Base-by-base conservation (phyloP, 345 rosid genomes). In the sweet orange (Citrus sinensis) region DNA sequence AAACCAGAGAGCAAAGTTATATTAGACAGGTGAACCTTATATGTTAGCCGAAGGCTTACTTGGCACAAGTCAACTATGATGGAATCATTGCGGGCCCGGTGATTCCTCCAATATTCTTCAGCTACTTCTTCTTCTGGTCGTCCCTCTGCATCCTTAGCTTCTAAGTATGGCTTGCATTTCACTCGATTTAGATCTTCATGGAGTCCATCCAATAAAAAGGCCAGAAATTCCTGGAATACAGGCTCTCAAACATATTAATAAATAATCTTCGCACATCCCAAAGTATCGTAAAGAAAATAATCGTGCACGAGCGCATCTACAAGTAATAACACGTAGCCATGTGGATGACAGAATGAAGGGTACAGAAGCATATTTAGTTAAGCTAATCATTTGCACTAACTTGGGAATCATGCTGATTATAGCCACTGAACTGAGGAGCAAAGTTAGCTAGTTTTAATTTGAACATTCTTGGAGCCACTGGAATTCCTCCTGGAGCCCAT, bases 131-230 rank as follows among this genome's bases (percentile, higher is more conserved):
- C 87, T 76, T 88, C 89, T 54, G 79, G 85, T 73, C 76, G 71
- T 58, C 83, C 86, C 71, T 85, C 93, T 20, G 79, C 88, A 82
- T 90, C 95, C 79, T 87, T 83, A 37, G 81, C 86, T 85, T 87
- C 93, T 65, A 88, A 83, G 75, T 88, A 91, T 17, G 93, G 93
- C 82, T 91, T 91, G 46, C 74, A 75, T 82, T 87, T 91, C 68
- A 91, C 93, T 56, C 91, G 90, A 80, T 91, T 91, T 78, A 91
- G 82, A 87, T 91, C 95, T 85, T 91, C 95, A 82, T 91, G 95
- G 60, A 91, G 92, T 67, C 93, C 95, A 86, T 91, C 95, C 87
- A 91, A 79, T 83, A 91, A 84, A 81, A 91, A 91, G 67, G 92
- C 89, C 81, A 90, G 92, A 78, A 91, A 88, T 77, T 90, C 95